A percentile compares a stretch with the other conserved stretches of the same genome.
Evolutionary conservation across 1,284 basidiomycete species (phyloP).

Genomic region (Apiotrichum siamense): DNA sequence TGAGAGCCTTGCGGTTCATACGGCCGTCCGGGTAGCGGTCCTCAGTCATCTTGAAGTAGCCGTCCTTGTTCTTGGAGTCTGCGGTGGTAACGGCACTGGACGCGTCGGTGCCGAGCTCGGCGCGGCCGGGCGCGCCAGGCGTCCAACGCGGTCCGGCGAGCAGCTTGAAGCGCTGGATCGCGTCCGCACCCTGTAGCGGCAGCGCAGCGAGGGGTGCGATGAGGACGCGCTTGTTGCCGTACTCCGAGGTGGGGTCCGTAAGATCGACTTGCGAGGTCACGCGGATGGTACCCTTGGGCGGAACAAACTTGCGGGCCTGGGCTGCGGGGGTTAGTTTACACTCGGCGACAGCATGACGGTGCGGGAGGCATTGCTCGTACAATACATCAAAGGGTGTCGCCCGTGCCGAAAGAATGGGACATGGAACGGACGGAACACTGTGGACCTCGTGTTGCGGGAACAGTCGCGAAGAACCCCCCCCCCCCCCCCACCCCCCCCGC

Average conservation of each 20-base stretch:
- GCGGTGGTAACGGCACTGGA: constrained; percentile 31
- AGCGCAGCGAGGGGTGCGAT: constrained; percentile 66
- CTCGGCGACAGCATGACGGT: too few relatives aligned
- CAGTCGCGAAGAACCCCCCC: too few relatives aligned
- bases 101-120: constrained; percentile 25
- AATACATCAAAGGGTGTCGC: too few relatives aligned
- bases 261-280: constrained; percentile 70
- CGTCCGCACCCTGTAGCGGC: constrained; percentile 57
- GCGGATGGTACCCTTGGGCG: constrained; percentile 57
- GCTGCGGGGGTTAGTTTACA: constrained; percentile 50
- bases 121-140: constrained; percentile 55
- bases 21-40: constrained; percentile 69
- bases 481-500: too few relatives aligned
- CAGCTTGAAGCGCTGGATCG: constrained; percentile 70
- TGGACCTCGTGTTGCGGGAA: too few relatives aligned
- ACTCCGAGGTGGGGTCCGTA: constrained; percentile 62
- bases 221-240: constrained; percentile 59
- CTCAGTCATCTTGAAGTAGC: constrained; percentile 77
- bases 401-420: too few relatives aligned
- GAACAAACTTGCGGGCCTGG: constrained; percentile 66
- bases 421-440: too few relatives aligned
- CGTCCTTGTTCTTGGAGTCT: constrained; percentile 53
- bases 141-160: constrained; percentile 78
- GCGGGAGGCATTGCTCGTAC: too few relatives aligned
- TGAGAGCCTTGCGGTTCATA: constrained; percentile 82